Conservation (phyloP, 257 asterid species). For the Paulownia fortunei region DNA sequence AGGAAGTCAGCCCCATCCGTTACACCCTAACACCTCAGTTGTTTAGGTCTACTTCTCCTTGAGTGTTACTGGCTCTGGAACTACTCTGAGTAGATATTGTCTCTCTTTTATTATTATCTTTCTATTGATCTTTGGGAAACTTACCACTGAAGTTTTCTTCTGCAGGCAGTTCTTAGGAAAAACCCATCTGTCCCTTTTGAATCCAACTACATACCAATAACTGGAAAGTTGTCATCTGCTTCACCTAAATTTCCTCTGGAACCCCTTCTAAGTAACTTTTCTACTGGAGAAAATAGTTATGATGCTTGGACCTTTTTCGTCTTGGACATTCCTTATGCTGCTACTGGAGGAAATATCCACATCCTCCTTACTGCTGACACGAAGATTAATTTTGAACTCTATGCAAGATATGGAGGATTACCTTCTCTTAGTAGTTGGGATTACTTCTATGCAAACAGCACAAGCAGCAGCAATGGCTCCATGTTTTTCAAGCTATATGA, state of each 20-base stretch:
- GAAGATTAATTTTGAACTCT: slow-evolving; percentile 67
- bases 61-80: not conserved
- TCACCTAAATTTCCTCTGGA: slow-evolving; percentile 76
- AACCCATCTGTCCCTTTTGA: slow-evolving; percentile 72
- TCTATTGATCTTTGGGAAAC: not conserved
- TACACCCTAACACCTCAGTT: too few relatives aligned
- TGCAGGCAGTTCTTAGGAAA: slow-evolving; percentile 78
- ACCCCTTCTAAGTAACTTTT: slow-evolving; percentile 75
- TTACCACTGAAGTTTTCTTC: not conserved
- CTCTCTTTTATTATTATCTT: not conserved
- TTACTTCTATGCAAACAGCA: slow-evolving; percentile 74
- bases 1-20: too few relatives aligned
- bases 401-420: slow-evolving; percentile 83
- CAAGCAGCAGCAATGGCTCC: slow-evolving; percentile 83
- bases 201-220: slow-evolving; percentile 74
- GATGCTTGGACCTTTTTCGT: slow-evolving; percentile 82
- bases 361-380: slow-evolving; percentile 56
- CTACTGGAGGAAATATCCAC: slow-evolving; percentile 84
- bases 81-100: not conserved
- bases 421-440: slow-evolving; percentile 83
- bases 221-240: slow-evolving; percentile 47
- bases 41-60: not conserved
- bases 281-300: slow-evolving; percentile 43
- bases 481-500: slow-evolving; percentile 88
- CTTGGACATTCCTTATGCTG: slow-evolving; percentile 78